Percentiles rank a stretch among this genome's conserved stretches.
Conservation (phyloP, 2,329 filamentous ascomycete species). For the Colletotrichum sp. region DNA sequence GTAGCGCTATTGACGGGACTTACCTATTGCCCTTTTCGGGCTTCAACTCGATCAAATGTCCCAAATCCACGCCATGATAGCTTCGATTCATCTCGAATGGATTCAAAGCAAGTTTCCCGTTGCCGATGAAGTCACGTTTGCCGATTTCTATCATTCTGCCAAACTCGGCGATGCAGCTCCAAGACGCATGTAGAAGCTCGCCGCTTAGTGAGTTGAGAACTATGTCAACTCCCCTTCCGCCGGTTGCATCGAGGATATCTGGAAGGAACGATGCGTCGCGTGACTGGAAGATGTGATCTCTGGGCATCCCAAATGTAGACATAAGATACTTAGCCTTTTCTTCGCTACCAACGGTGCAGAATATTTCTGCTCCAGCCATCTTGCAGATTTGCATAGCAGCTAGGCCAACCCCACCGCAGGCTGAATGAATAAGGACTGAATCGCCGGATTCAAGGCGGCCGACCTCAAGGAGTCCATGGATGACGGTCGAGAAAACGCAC, state of each 20-base stretch:
- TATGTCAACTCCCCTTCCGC: slow-evolving; percentile 29
- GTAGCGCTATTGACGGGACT: background rate
- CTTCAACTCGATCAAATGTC: slow-evolving; percentile 6
- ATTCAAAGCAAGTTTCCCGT: slow-evolving; percentile 45
- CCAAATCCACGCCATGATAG: slow-evolving; percentile 24
- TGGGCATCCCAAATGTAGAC: slow-evolving; percentile 29
- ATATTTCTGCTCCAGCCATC: slow-evolving; percentile 36
- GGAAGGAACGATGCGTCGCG: slow-evolving; percentile 31
- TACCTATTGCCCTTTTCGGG: background rate
- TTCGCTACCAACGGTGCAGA: slow-evolving; percentile 33
- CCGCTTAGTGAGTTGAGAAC: slow-evolving; percentile 42
- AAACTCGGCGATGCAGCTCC: slow-evolving; percentile 43
- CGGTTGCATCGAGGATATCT: slow-evolving; percentile 26
- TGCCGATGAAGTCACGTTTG: slow-evolving; percentile 40
- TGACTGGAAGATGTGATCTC: slow-evolving; percentile 33
- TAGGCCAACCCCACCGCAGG: slow-evolving; percentile 30
- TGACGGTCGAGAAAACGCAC: slow-evolving; percentile 36
- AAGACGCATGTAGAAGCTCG: slow-evolving; percentile 40
- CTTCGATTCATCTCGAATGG: slow-evolving; percentile 27
- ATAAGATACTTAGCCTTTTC: slow-evolving; percentile 34
- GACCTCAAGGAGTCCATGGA: slow-evolving; percentile 32
- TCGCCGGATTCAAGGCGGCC: slow-evolving; percentile 29
- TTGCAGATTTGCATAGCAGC: slow-evolving; percentile 30
- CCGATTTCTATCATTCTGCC: slow-evolving; percentile 48
- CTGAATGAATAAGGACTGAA: slow-evolving; percentile 32